Evolutionary conservation across 2,329 filamentous ascomycete species (phyloP).

Genomic region (Diaporthe aspalathi): DNA sequence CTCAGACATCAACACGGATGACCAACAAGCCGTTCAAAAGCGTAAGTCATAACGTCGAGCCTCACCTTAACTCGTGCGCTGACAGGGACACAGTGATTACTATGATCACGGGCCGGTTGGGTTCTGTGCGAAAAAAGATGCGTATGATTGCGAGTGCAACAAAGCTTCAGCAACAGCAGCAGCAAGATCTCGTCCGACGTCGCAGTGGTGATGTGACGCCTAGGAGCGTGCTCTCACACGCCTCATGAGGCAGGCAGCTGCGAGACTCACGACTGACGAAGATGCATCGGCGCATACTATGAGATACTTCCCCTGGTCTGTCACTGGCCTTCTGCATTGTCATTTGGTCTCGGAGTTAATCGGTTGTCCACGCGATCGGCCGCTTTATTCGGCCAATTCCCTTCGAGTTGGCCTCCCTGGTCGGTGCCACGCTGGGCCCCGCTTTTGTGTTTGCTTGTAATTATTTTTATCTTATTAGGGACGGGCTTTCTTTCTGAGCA

Average conservation of each 20-base stretch:
- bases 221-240: slow-evolving; percentile 63
- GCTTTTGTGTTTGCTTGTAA: slow-evolving; percentile 16
- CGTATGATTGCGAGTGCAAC: slow-evolving; percentile 70
- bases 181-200: slow-evolving; percentile 57
- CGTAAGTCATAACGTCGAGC: slow-evolving; percentile 62
- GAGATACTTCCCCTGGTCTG: background rate
- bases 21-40: slow-evolving; percentile 78
- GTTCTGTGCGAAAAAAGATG: slow-evolving; percentile 69
- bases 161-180: slow-evolving; percentile 59
- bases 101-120: slow-evolving; percentile 70
- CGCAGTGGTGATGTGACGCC: slow-evolving; percentile 68
- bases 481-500: slow-evolving; percentile 15
- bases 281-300: slow-evolving; percentile 37
- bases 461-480: background rate
- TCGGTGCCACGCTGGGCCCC: background rate
- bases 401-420: background rate
- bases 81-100: slow-evolving; percentile 63
- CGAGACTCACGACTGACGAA: slow-evolving; percentile 48
- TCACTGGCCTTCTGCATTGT: background rate
- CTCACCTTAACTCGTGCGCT: slow-evolving; percentile 37
- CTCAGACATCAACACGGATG: slow-evolving; percentile 72
- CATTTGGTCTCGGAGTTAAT: slow-evolving; percentile 13
- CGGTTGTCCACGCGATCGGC: background rate
- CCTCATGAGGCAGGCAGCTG: slow-evolving; percentile 48
- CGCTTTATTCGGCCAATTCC: background rate